phyloP scores from a whole-genome alignment of 257 asterid genomes.

The Linaria vulgaris region DNA sequence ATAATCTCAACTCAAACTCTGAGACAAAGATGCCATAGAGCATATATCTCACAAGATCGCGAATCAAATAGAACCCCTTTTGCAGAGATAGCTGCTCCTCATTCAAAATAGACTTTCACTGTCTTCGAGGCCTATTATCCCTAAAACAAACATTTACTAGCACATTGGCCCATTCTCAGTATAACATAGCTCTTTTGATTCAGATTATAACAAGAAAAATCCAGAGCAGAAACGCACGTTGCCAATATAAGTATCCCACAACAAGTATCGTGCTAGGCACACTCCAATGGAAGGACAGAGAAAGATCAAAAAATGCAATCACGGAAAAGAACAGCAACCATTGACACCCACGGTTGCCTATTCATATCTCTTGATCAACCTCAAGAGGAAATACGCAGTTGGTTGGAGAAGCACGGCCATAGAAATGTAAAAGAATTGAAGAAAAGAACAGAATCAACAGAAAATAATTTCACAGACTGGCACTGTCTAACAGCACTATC shows the following conservation, averaged over 20 bases:
- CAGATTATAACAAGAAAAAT: neutral
- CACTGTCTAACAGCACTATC: neutral
- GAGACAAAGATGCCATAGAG: conserved; percentile 1
- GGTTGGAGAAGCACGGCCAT: neutral
- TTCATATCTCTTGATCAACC: conserved; percentile 7
- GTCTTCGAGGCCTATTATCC: neutral
- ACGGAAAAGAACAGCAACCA: conserved; percentile 5
- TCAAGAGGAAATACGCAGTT: neutral
- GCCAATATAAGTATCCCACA: conserved; percentile 3
- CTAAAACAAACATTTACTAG: neutral
- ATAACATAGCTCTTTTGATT: conserved; percentile 6
- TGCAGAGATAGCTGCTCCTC: conserved; percentile 9
- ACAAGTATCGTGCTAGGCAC: neutral
- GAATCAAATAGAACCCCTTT: conserved; percentile 11
- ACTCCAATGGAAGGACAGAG: conserved; percentile 7
- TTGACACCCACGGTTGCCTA: neutral
- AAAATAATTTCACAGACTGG: conserved; percentile 5
- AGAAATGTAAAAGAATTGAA: conserved; percentile 1
- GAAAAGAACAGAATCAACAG: neutral
- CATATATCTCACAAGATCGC: conserved; percentile 7
- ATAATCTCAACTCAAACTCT: conserved; percentile 21
- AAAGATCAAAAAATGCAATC: neutral
- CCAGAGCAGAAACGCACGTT: neutral
- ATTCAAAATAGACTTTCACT: neutral
- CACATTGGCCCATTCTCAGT: conserved; percentile 6